A percentile compares a stretch with the other conserved stretches of the same genome.
Evolutionary conservation across 371 early-diverging fungal species (phyloP).

Genomic region (Gilbertella persicaria): DNA sequence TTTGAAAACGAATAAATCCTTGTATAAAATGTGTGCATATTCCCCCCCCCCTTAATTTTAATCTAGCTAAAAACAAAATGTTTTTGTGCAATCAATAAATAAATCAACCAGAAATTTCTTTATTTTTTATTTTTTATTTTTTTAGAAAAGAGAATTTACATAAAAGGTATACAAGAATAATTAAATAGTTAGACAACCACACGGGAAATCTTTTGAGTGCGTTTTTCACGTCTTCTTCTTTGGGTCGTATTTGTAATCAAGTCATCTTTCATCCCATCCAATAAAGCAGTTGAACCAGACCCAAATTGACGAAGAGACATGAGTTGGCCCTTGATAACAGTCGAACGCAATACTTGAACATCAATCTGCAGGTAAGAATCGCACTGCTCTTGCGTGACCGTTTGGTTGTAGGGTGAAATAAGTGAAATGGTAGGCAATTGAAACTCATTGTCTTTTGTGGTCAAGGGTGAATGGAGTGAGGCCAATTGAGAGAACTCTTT

Average conservation of each 20-base stretch:
- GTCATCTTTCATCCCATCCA: constrained; percentile 18
- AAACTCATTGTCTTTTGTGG: neutral
- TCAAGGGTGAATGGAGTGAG: constrained; percentile 2
- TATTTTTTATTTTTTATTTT: no score
- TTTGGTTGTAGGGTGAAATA: constrained; percentile 33
- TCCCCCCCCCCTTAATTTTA: no score
- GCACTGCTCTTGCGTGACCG: neutral
- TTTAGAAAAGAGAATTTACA: no score
- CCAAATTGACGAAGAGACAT: constrained; percentile 31
- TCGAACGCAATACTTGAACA: constrained; percentile 46
- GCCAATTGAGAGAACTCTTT: constrained; percentile 42
- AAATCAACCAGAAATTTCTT: no score
- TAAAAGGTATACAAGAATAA: no score
- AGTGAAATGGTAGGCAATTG: constrained; percentile 25
- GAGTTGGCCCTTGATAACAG: constrained; percentile 34
- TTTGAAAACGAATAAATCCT: constrained; percentile 69
- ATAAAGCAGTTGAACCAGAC: constrained; percentile 5
- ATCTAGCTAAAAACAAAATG: no score
- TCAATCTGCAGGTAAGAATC: constrained; percentile 39
- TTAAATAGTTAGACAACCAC: neutral
- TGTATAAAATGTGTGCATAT: no score
- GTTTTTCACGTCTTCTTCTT: constrained; percentile 10
- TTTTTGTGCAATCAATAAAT: no score
- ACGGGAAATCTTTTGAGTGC: constrained; percentile 5
- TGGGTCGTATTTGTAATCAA: constrained; percentile 4